Evolutionary conservation across 179 eudicot genomes (phyloP).

Genomic region (Spinacia oleracea): DNA sequence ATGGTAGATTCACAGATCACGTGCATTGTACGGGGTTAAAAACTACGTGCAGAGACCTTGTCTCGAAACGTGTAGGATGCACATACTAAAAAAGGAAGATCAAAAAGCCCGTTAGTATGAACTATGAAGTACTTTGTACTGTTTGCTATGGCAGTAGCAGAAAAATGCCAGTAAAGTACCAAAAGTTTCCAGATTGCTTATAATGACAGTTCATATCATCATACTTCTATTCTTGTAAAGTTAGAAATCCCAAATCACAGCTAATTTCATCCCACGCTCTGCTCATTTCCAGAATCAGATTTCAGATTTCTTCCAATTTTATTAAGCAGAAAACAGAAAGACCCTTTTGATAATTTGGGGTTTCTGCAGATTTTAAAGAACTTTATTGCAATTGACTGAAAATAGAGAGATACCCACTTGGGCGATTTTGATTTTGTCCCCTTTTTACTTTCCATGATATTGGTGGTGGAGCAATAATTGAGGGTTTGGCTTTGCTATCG

Average conservation of each 20-base stretch:
- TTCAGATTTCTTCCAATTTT: not conserved
- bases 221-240: not conserved
- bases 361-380: not conserved
- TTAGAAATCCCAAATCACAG: too few relatives aligned
- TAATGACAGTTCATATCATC: not conserved
- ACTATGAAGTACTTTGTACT: constrained; percentile 17
- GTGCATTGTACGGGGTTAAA: too few relatives aligned
- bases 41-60: too few relatives aligned
- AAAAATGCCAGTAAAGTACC: not conserved
- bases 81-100: not conserved
- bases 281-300: not conserved
- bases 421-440: not conserved
- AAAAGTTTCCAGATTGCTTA: not conserved
- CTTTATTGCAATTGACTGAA: not conserved
- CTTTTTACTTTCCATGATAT: not conserved
- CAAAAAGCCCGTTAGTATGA: constrained; percentile 14
- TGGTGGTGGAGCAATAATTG: constrained; percentile 15
- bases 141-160: constrained; percentile 1
- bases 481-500: constrained; percentile 4
- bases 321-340: too few relatives aligned
- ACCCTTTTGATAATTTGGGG: not conserved
- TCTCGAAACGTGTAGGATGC: too few relatives aligned
- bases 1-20: too few relatives aligned
- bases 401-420: constrained; percentile 10
- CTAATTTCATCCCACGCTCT: not conserved